phyloP scores from a whole-genome alignment of 2,329 filamentous ascomycete genomes.

The Herpotrichia juniperi region DNA sequence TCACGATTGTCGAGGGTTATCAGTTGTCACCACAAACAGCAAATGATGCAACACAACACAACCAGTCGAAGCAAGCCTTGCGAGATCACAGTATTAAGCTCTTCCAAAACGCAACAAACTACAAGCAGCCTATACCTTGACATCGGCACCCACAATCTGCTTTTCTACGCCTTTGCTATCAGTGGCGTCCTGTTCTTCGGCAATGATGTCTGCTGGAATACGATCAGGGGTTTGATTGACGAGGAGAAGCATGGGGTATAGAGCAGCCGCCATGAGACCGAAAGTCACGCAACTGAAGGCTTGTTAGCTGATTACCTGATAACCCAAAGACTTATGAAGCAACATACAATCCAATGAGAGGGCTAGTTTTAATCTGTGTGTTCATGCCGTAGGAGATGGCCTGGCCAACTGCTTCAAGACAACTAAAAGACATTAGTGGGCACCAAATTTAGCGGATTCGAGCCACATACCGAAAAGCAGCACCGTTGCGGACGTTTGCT shows the following conservation, averaged over 20 bases:
- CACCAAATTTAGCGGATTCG: too few species aligned
- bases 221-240: constrained; percentile 40
- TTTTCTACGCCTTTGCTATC: constrained; percentile 18
- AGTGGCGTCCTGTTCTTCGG: constrained; percentile 25
- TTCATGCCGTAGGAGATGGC: constrained; percentile 39
- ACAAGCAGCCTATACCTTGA: neutral
- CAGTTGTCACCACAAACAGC: too few species aligned
- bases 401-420: constrained; percentile 33
- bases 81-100: too few species aligned
- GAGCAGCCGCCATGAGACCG: constrained; percentile 35
- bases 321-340: neutral
- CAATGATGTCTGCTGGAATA: constrained; percentile 37
- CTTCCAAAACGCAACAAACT: too few species aligned
- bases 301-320: too few species aligned
- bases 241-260: constrained; percentile 38
- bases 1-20: too few species aligned
- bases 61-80: too few species aligned
- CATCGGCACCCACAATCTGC: neutral
- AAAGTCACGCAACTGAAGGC: constrained; percentile 33
- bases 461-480: constrained; percentile 3
- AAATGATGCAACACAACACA: too few species aligned
- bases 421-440: constrained; percentile 8
- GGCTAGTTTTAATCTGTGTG: constrained; percentile 34
- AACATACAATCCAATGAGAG: constrained; percentile 28
- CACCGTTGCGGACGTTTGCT: constrained; percentile 30